Percentiles rank a stretch among this genome's conserved stretches.
These are phyloP conservation scores for Decorospora gaudefroyi DNA, from an alignment of 2,329 filamentous ascomycete genomes.

Conservation along the genomic window DNA sequence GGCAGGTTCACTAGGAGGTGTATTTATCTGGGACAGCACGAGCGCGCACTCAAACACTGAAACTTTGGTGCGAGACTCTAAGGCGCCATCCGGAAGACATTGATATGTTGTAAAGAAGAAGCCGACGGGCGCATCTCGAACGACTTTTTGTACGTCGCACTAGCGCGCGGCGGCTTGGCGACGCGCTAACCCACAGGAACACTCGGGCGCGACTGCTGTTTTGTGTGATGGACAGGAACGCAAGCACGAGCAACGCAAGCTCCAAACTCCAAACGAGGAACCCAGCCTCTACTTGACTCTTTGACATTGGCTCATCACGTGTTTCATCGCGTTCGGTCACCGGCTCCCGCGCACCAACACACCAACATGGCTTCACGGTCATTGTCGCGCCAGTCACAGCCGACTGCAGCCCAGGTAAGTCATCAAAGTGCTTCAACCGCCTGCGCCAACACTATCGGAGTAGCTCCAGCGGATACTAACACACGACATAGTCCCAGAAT, in stretches of 20 bases:
- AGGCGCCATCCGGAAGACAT: slow-evolving; percentile 76
- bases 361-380: slow-evolving; percentile 36
- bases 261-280: slow-evolving; percentile 2
- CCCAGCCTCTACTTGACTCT: neutral
- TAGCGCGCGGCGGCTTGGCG: slow-evolving; percentile 23
- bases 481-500: slow-evolving; percentile 15
- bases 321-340: no score
- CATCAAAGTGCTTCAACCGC: slow-evolving; percentile 7
- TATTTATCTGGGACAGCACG: slow-evolving; percentile 86
- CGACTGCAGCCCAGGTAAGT: slow-evolving; percentile 31
- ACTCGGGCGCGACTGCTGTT: slow-evolving; percentile 31
- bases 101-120: slow-evolving; percentile 62
- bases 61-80: slow-evolving; percentile 98
- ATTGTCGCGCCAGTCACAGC: slow-evolving; percentile 36
- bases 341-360: no score
- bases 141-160: slow-evolving; percentile 27
- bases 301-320: slow-evolving; percentile 2
- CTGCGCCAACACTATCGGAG: neutral
- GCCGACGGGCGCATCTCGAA: slow-evolving; percentile 34
- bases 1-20: slow-evolving; percentile 61
- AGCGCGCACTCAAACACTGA: slow-evolving; percentile 99
- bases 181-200: slow-evolving; percentile 15
- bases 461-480: slow-evolving; percentile 1
- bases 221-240: slow-evolving; percentile 27
- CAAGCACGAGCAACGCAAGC: slow-evolving; percentile 11